phyloP scores from a whole-genome alignment of 371 early-diverging fungal genomes.

The Actinomortierella ambigua region DNA sequence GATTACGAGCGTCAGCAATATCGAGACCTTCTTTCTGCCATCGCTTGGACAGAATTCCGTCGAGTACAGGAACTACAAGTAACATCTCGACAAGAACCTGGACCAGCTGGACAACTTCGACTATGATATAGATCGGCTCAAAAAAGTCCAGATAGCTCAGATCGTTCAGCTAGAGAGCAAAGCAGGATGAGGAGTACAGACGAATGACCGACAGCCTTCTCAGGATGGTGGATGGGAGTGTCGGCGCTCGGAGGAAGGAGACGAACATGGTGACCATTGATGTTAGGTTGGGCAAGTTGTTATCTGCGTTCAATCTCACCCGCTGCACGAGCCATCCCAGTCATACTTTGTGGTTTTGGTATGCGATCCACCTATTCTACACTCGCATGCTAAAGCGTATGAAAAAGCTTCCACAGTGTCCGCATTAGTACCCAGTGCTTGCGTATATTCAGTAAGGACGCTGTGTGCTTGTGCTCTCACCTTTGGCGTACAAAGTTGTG shows the following conservation, averaged over 20 bases:
- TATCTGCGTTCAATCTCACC: too few species aligned
- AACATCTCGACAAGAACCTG: not conserved
- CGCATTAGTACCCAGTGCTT: too few species aligned
- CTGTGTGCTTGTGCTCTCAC: too few species aligned
- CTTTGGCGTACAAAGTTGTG: too few species aligned
- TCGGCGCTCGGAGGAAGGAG: slow-evolving; percentile 1
- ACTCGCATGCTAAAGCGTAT: not conserved
- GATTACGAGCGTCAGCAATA: too few species aligned
- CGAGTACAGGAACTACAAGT: too few species aligned
- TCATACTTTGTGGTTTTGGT: too few species aligned
- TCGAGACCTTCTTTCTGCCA: slow-evolving; percentile 7
- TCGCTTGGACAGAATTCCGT: slow-evolving; percentile 6
- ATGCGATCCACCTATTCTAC: not conserved
- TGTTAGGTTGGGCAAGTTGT: too few species aligned
- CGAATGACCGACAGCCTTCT: too few species aligned
- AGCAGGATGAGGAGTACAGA: slow-evolving; percentile 7
- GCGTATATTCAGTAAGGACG: too few species aligned
- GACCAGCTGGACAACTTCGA: slow-evolving; percentile 1
- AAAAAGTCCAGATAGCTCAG: slow-evolving; percentile 14
- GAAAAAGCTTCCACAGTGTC: too few species aligned
- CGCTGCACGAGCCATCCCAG: too few species aligned
- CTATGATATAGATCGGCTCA: not conserved
- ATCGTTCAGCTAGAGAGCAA: slow-evolving; percentile 11
- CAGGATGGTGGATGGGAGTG: slow-evolving; percentile 6
- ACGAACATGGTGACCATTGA: slow-evolving; percentile 6